A percentile compares a stretch with the other conserved stretches of the same genome.
These are phyloP conservation scores for Cercospora berteroae DNA, from an alignment of 2,329 filamentous ascomycete genomes.

Conservation along the genomic window DNA sequence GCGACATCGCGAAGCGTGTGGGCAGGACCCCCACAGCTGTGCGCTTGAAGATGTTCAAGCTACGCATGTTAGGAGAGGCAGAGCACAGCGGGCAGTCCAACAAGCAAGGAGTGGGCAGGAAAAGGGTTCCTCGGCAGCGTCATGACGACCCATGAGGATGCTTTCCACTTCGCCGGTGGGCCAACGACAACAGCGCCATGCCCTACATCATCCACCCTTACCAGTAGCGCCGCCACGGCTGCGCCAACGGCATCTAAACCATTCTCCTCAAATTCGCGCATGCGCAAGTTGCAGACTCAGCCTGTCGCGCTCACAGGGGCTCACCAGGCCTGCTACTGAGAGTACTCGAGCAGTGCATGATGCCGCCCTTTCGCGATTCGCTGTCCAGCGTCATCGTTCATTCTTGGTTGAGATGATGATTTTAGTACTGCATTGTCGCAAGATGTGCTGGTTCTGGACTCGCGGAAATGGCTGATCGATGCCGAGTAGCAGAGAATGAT, in stretches of 20 bases:
- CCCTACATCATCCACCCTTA: neutral
- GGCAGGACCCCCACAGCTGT: neutral
- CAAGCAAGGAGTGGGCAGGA: neutral
- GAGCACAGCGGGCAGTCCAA: neutral
- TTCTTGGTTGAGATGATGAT: neutral
- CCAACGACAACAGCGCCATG: neutral
- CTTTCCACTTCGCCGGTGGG: neutral
- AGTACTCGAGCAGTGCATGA: neutral
- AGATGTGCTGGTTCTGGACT: neutral
- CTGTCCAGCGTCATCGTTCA: neutral
- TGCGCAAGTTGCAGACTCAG: neutral
- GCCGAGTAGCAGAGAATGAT: neutral
- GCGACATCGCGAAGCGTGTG: neutral
- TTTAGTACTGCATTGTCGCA: neutral
- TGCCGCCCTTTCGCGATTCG: neutral
- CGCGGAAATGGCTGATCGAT: neutral
- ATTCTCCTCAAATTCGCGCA: neutral
- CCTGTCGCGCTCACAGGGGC: neutral
- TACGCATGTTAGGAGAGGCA: neutral
- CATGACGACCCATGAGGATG: neutral
- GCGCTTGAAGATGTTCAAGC: neutral
- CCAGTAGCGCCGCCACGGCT: neutral
- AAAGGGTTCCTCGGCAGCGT: neutral
- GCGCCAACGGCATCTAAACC: neutral
- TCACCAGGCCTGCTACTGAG: neutral